Evolutionary conservation across 2,329 filamentous ascomycete genomes (phyloP), one percentile per base, ranked within the genome.

Genomic region (Albifimbria verrucaria): DNA sequence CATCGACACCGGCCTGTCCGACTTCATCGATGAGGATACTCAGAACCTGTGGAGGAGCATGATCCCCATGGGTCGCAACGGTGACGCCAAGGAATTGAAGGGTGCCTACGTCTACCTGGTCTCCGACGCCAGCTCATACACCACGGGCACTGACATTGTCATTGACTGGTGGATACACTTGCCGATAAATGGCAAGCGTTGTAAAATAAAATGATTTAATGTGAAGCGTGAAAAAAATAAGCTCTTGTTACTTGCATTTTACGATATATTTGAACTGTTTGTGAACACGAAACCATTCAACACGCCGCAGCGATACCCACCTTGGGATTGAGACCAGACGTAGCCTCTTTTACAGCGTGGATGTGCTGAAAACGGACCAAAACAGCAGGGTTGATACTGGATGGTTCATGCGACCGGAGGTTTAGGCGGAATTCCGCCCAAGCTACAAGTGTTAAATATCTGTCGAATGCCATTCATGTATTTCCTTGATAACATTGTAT

Each of bases 41-140:
- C 88, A 90, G 75, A 77, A 83, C 51, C 79, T 89, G 56, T 91
- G 88, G 88, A 79, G 80, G 64, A 80, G 81, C 64, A 90, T 90
- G 79, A 90, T 88, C 50, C 87, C 87, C 46, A 84, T 91, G 80
- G 86, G 80, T 39, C 76, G 88, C 61, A 83, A 89, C 63, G 88
- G 86, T 4, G 72, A 83, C 50, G 75, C 82, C 2, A 82, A 86
- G 62, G 88, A 92, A 75, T 74, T 91, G 59, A 90, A 90, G 74
- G 87, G 86, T 7, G 87, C 86, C n/a, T 93, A 88, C 67, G 76
- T 92, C 49, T 92, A 90, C 71, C 78, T 93, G 39, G 83, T 88
- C 28, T 87, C 82, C 48, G 88, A 92, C 67, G 89, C 89, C 4
- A 84, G 85, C 53, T 85, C 82, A 42, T 92, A 90, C 71, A 90